Percentiles rank a stretch among this genome's conserved stretches.
These are phyloP conservation scores for Madurella mycetomatis DNA, from an alignment of 2,329 filamentous ascomycete genomes.

Conservation along the genomic window DNA sequence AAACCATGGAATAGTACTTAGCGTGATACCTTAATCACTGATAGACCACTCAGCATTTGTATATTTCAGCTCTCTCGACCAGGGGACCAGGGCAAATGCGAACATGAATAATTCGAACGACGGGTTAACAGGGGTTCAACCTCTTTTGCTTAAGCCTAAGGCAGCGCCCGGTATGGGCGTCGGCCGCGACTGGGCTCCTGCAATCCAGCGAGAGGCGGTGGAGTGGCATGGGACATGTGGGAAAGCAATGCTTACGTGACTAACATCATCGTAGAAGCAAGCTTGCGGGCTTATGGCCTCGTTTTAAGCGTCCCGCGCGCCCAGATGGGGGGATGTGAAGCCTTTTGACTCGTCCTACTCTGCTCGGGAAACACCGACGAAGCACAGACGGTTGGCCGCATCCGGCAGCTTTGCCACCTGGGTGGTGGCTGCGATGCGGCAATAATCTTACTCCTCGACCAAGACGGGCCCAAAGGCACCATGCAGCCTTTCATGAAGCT, in stretches of 20 bases:
- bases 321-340: conserved; percentile 14
- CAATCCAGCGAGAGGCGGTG: conserved; percentile 19
- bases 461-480: conserved; percentile 26
- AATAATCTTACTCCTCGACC: conserved; percentile 42
- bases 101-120: conserved; percentile 2
- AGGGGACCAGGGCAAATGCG: background rate
- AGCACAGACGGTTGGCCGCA: conserved; percentile 29
- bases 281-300: conserved; percentile 43
- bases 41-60: conserved; percentile 3
- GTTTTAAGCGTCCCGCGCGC: conserved; percentile 34
- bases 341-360: conserved; percentile 40
- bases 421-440: conserved; percentile 38
- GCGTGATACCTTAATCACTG: conserved; percentile 10
- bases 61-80: background rate
- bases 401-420: conserved; percentile 39
- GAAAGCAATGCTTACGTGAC: background rate
- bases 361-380: conserved; percentile 35
- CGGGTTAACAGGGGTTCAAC: background rate
- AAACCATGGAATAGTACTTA: background rate
- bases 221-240: conserved; percentile 20
- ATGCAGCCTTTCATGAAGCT: conserved; percentile 38
- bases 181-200: conserved; percentile 28
- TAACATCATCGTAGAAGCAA: conserved; percentile 34
- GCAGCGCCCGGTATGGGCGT: conserved; percentile 35
- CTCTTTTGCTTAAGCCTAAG: conserved; percentile 40